Conservation (phyloP, 352 stramenopile genomes). For the Phytophthora megakarya region DNA sequence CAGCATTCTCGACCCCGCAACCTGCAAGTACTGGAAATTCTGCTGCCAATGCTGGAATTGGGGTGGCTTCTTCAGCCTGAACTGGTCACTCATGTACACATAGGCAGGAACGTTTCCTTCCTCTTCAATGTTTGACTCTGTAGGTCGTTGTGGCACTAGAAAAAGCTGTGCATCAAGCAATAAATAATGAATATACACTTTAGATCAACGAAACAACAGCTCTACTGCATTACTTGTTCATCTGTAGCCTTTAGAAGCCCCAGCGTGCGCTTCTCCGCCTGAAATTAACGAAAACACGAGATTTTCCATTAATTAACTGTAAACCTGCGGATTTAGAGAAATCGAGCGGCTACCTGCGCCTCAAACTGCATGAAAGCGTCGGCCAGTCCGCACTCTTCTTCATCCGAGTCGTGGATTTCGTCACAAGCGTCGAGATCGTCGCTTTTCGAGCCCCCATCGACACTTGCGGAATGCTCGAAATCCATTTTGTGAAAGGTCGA, state of each 20-base stretch:
- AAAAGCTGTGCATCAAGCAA: slow-evolving; percentile 26
- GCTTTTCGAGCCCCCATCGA: slow-evolving; percentile 15
- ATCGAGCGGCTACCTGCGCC: slow-evolving; percentile 32
- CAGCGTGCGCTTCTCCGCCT: slow-evolving; percentile 50
- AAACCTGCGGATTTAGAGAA: background rate
- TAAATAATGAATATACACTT: background rate
- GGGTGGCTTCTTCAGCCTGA: slow-evolving; percentile 45
- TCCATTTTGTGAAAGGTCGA: slow-evolving; percentile 16
- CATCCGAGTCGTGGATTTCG: slow-evolving; percentile 15
- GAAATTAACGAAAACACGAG: slow-evolving; percentile 3
- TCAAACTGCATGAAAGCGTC: slow-evolving; percentile 65
- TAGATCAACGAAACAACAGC: background rate
- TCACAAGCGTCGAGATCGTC: slow-evolving; percentile 1
- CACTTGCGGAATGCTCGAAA: slow-evolving; percentile 11
- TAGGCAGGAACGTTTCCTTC: slow-evolving; percentile 33
- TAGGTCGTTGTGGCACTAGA: background rate
- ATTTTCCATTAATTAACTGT: background rate
- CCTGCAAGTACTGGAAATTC: slow-evolving; percentile 52
- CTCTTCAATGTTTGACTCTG: background rate
- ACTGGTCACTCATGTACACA: slow-evolving; percentile 58
- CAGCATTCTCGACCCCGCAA: slow-evolving; percentile 35
- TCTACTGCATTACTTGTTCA: slow-evolving; percentile 22
- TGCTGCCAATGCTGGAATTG: slow-evolving; percentile 53
- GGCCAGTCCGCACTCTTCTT: slow-evolving; percentile 36
- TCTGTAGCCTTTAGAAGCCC: slow-evolving; percentile 46